Percentiles rank a stretch among this genome's conserved stretches.
These are phyloP conservation scores for Amanita rubescens DNA, from an alignment of 768 basidiomycete genomes.

Conservation along the genomic window DNA sequence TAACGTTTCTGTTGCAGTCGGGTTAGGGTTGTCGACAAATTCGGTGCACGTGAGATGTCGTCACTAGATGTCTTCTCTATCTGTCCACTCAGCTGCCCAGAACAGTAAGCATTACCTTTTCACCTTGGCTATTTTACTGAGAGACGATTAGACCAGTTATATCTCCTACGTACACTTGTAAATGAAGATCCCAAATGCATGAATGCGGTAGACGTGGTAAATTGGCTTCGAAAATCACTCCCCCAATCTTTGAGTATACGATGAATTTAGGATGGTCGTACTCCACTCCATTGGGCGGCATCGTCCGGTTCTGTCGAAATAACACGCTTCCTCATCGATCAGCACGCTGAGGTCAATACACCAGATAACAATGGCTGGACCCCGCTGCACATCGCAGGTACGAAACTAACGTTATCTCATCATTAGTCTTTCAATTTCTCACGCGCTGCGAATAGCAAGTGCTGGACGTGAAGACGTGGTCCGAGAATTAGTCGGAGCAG, in stretches of 20 bases:
- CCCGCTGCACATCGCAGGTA: conserved; percentile 74
- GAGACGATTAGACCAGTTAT: conserved; percentile 49
- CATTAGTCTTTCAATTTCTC: background rate
- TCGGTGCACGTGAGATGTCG: conserved; percentile 12
- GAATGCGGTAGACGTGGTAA: conserved; percentile 57
- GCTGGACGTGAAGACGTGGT: conserved; percentile 74
- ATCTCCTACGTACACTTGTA: conserved; percentile 60
- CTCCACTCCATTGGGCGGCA: conserved; percentile 83
- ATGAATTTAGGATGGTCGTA: conserved; percentile 57
- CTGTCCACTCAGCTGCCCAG: conserved; percentile 61
- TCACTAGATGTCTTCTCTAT: conserved; percentile 33
- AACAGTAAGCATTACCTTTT: conserved; percentile 38
- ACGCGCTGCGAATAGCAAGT: conserved; percentile 44
- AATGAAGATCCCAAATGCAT: conserved; percentile 54
- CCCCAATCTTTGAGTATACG: conserved; percentile 4
- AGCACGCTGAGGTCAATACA: conserved; percentile 61
- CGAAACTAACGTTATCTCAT: background rate
- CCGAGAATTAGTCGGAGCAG: conserved; percentile 71
- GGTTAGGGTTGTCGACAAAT: conserved; percentile 3
- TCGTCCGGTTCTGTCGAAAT: conserved; percentile 67
- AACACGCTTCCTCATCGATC: conserved; percentile 58
- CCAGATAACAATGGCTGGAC: conserved; percentile 69
- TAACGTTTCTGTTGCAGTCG: background rate
- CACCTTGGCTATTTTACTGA: conserved; percentile 4
- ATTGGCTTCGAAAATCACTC: conserved; percentile 8